These are phyloP conservation scores for Petasospora rhodanensis DNA, from an alignment of 1,139 yeast genomes.

Conservation along the genomic window DNA sequence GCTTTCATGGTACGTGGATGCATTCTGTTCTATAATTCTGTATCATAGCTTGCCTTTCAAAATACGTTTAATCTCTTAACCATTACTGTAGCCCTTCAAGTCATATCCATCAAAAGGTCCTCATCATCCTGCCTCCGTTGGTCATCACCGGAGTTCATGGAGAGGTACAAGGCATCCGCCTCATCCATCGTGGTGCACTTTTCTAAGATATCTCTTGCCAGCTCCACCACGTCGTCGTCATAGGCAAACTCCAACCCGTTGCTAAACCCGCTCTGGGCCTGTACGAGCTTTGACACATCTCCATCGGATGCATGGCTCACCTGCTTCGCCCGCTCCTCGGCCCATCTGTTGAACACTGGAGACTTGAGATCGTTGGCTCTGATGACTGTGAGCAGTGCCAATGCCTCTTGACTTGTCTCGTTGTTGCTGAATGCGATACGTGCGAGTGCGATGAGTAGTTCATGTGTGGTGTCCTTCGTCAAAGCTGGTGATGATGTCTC, in stretches of 20 bases:
- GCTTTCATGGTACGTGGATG: background rate
- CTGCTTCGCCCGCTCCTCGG: conserved; percentile 41
- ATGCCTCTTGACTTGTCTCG: conserved; percentile 36
- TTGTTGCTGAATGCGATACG: conserved; percentile 54
- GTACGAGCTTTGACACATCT: conserved; percentile 5
- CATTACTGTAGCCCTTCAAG: no score
- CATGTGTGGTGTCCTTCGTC: conserved; percentile 21
- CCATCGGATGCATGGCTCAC: conserved; percentile 29
- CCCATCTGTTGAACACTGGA: conserved; percentile 38
- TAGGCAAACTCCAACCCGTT: conserved; percentile 63
- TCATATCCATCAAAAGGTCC: conserved; percentile 6
- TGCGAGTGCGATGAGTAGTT: conserved; percentile 45
- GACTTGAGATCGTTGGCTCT: conserved; percentile 25
- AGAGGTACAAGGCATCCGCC: conserved; percentile 67
- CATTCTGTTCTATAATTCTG: conserved; percentile 4
- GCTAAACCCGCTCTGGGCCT: conserved; percentile 25
- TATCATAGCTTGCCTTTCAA: conserved; percentile 7
- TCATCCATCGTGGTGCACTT: conserved; percentile 70
- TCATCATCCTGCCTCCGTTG: conserved; percentile 2
- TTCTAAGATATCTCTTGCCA: conserved; percentile 69
- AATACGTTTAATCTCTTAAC: no score
- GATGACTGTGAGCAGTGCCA: conserved; percentile 31
- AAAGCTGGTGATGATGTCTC: conserved; percentile 32
- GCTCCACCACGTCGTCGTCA: conserved; percentile 59
- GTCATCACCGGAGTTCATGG: conserved; percentile 45